phyloP scores from a whole-genome alignment of 495 filamentous ascomycete species.

The Xylaria venustula region DNA sequence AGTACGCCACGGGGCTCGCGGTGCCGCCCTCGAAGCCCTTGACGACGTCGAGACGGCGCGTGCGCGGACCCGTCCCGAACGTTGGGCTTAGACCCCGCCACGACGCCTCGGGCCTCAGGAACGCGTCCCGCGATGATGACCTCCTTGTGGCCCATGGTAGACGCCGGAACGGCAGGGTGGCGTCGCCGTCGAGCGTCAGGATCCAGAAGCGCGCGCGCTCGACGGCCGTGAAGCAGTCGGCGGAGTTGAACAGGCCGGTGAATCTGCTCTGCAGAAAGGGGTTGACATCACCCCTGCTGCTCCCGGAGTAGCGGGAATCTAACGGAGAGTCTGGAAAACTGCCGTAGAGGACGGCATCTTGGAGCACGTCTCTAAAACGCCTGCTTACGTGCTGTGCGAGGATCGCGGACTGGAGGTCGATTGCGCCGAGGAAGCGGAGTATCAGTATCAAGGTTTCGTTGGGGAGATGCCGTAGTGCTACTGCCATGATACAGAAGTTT shows the following conservation, averaged over 20 bases:
- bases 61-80: slow-evolving; percentile 19
- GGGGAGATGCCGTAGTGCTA: not conserved
- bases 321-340: not conserved
- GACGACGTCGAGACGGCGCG: slow-evolving; percentile 21
- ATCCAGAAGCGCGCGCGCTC: slow-evolving; percentile 12
- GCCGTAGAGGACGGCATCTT: not conserved
- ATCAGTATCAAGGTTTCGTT: slow-evolving; percentile 1
- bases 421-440: not conserved
- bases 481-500: not conserved
- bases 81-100: slow-evolving; percentile 26
- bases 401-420: slow-evolving; percentile 5
- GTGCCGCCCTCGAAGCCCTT: slow-evolving; percentile 14
- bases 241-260: slow-evolving; percentile 22
- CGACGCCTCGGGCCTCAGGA: slow-evolving; percentile 21
- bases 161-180: slow-evolving; percentile 22
- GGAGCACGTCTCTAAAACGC: not conserved
- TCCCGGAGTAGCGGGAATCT: not conserved
- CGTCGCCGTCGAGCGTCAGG: slow-evolving; percentile 23
- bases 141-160: slow-evolving; percentile 18
- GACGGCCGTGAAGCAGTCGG: slow-evolving; percentile 18
- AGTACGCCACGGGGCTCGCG: slow-evolving; percentile 19
- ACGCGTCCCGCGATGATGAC: slow-evolving; percentile 9
- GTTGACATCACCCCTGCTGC: slow-evolving; percentile 9
- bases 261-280: slow-evolving; percentile 20
- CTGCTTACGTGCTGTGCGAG: not conserved